Percentiles rank a stretch among this genome's conserved stretches.
phyloP scores from a whole-genome alignment of 768 basidiomycete species.

The Pleurotus cornucopiae region DNA sequence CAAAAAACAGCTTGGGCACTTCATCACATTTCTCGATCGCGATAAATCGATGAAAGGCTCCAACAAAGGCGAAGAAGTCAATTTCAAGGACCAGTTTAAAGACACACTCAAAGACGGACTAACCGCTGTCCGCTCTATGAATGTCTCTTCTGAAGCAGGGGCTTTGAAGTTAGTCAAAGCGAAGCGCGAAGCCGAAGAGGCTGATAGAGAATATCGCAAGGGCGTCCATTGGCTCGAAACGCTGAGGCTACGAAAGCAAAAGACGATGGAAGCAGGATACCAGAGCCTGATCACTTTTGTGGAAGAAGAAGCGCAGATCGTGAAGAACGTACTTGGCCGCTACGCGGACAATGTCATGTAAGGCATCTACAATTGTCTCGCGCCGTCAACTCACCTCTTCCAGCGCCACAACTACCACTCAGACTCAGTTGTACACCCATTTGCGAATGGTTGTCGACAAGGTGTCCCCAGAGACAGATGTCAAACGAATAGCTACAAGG shows the following conservation, averaged over 20 bases:
- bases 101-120: constrained; percentile 6
- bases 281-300: constrained; percentile 83
- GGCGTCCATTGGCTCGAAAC: constrained; percentile 94
- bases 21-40: constrained; percentile 84
- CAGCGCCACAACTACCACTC: constrained; percentile 76
- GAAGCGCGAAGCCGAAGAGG: constrained; percentile 89
- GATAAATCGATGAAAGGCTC: constrained; percentile 61
- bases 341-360: constrained; percentile 83
- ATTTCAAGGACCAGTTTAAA: constrained; percentile 5
- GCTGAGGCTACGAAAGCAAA: constrained; percentile 73
- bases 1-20: constrained; percentile 81
- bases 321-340: constrained; percentile 62
- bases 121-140: constrained; percentile 5
- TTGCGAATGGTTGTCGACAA: constrained; percentile 55
- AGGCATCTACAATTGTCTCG: constrained; percentile 18
- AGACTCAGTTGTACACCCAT: constrained; percentile 68
- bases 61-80: constrained; percentile 38
- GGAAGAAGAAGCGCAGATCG: constrained; percentile 59
- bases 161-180: constrained; percentile 75
- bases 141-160: constrained; percentile 39
- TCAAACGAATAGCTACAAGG: constrained; percentile 46
- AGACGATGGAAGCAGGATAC: constrained; percentile 79
- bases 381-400: constrained; percentile 4
- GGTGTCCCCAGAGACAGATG: constrained; percentile 71
- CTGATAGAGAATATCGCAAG: constrained; percentile 91